Conservation (phyloP, 1,284 basidiomycete species). For the Porphyrellus sp. region DNA sequence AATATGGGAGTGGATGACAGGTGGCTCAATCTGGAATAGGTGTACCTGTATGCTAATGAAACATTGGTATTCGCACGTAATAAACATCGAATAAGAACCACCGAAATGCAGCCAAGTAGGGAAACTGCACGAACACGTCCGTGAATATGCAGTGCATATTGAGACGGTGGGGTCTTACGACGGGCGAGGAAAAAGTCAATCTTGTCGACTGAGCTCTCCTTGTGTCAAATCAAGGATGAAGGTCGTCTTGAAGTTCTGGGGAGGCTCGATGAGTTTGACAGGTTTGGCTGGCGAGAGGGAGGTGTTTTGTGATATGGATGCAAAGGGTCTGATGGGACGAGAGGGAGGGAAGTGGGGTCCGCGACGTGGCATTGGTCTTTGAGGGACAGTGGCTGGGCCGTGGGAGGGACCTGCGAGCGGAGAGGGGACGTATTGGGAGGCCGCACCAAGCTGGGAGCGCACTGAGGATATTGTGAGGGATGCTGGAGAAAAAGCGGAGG, state of each 20-base stretch:
- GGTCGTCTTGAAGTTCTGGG: slow-evolving; percentile 61
- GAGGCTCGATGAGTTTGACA: slow-evolving; percentile 73
- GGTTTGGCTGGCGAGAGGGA: slow-evolving; percentile 34
- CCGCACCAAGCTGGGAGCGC: slow-evolving; percentile 26
- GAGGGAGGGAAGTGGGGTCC: slow-evolving; percentile 60
- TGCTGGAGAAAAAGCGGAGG: slow-evolving; percentile 21
- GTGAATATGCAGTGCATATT: neutral
- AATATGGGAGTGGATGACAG: neutral
- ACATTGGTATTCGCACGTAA: slow-evolving; percentile 17
- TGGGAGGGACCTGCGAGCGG: slow-evolving; percentile 51
- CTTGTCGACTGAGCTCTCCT: slow-evolving; percentile 72
- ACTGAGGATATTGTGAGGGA: slow-evolving; percentile 35
- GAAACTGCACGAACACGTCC: neutral
- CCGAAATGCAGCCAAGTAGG: slow-evolving; percentile 1
- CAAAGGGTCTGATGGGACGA: slow-evolving; percentile 71
- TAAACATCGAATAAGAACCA: slow-evolving; percentile 28
- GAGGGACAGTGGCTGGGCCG: slow-evolving; percentile 24
- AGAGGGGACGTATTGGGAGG: slow-evolving; percentile 50
- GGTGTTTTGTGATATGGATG: slow-evolving; percentile 47
- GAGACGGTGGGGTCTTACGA: neutral
- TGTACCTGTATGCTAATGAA: slow-evolving; percentile 18
- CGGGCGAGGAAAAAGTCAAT: slow-evolving; percentile 37
- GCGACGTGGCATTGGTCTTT: slow-evolving; percentile 40
- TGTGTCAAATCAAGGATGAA: slow-evolving; percentile 78
- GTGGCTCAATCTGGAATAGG: slow-evolving; percentile 11